Percentiles rank a stretch among this genome's conserved stretches.
Evolutionary conservation across 495 filamentous ascomycete species (phyloP).

Genomic region (Neurospora pannonica): DNA sequence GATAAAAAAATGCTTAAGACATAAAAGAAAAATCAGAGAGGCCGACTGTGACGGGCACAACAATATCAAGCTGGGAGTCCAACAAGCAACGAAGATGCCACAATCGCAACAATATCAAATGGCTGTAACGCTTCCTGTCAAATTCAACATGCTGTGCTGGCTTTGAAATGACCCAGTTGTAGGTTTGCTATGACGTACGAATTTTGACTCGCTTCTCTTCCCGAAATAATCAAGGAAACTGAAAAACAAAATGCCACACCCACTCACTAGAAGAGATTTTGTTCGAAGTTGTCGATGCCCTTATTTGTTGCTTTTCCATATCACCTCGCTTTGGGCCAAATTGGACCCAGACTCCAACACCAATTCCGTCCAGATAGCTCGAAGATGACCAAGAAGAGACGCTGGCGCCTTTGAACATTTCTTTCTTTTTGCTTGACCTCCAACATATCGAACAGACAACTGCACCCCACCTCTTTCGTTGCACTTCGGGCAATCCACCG

Average conservation of each 20-base stretch:
- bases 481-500: background rate
- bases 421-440: background rate
- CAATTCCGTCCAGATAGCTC: background rate
- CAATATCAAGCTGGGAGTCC: background rate
- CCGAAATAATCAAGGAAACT: background rate
- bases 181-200: background rate
- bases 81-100: background rate
- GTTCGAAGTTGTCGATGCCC: background rate
- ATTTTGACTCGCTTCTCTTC: background rate
- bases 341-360: background rate
- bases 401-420: background rate
- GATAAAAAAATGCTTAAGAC: background rate
- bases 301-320: background rate
- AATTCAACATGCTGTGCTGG: background rate
- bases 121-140: background rate
- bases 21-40: background rate
- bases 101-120: background rate
- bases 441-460: background rate
- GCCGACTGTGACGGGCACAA: background rate
- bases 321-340: background rate
- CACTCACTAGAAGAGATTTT: background rate
- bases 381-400: background rate
- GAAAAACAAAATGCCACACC: background rate
- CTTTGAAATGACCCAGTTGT: background rate
- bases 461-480: background rate